Conservation (phyloP, 2,329 filamentous ascomycete genomes). For the Penicillium sp. region DNA sequence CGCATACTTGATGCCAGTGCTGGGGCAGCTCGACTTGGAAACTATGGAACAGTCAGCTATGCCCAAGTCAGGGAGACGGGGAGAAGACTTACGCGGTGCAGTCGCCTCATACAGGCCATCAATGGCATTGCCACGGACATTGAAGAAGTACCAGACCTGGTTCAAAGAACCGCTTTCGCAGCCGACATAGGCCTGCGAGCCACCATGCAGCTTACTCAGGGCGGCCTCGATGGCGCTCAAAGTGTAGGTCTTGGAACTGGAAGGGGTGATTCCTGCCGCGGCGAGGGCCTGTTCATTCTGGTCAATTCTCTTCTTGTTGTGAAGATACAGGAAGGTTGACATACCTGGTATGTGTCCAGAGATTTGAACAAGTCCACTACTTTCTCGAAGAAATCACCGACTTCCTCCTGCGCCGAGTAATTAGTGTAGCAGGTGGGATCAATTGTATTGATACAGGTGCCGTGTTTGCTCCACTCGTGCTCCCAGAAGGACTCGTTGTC, state of each 20-base stretch:
- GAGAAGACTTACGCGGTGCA: slow-evolving; percentile 42
- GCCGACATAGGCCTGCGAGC: slow-evolving; percentile 51
- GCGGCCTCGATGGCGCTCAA: slow-evolving; percentile 52
- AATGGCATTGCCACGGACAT: slow-evolving; percentile 57
- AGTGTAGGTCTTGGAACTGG: slow-evolving; percentile 50
- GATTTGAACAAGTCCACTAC: slow-evolving; percentile 56
- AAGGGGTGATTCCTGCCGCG: slow-evolving; percentile 56
- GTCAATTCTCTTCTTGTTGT: not conserved
- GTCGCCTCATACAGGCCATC: slow-evolving; percentile 60
- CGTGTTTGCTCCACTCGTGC: slow-evolving; percentile 71
- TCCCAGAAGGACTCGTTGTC: slow-evolving; percentile 62
- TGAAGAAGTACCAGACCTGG: slow-evolving; percentile 56
- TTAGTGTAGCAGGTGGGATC: slow-evolving; percentile 62
- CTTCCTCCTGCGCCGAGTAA: slow-evolving; percentile 55
- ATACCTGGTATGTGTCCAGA: slow-evolving; percentile 54
- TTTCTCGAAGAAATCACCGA: slow-evolving; percentile 57
- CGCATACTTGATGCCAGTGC: slow-evolving; percentile 62
- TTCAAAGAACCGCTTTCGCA: slow-evolving; percentile 51
- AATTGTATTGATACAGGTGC: slow-evolving; percentile 68
- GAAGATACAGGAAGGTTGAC: not conserved
- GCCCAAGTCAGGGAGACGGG: not conserved
- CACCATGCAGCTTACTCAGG: slow-evolving; percentile 47
- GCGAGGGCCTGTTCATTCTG: slow-evolving; percentile 44
- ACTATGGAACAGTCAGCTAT: slow-evolving; percentile 18
- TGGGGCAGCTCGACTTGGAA: slow-evolving; percentile 58